Percentiles rank a stretch among this genome's conserved stretches.
phyloP scores from a whole-genome alignment of 169 alveolate species.

The Babesia caballi region DNA sequence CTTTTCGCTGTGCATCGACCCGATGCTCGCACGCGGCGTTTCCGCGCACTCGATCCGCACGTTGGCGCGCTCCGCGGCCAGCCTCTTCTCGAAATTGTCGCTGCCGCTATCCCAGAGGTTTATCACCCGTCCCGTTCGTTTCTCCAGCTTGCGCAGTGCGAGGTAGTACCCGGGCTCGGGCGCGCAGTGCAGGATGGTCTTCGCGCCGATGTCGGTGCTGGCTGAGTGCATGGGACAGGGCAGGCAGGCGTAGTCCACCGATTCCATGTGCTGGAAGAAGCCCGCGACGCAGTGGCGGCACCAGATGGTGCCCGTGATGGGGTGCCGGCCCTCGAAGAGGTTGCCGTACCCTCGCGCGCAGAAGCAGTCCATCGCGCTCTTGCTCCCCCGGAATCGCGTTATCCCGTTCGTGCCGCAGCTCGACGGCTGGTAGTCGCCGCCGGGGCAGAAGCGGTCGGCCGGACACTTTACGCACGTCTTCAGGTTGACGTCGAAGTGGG shows the following conservation, averaged over 20 bases:
- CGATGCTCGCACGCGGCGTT: neutral
- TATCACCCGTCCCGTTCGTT: neutral
- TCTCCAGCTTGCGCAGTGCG: neutral
- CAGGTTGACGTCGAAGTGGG: conserved; percentile 24
- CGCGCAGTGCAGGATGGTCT: conserved; percentile 61
- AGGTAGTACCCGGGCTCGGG: conserved; percentile 70
- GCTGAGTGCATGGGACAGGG: conserved; percentile 74
- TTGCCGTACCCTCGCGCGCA: conserved; percentile 73
- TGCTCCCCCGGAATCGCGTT: neutral
- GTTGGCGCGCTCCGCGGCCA: neutral
- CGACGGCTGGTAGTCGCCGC: conserved; percentile 40
- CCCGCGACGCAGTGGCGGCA: conserved; percentile 71
- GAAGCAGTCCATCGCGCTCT: conserved; percentile 60
- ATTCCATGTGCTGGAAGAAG: conserved; percentile 68
- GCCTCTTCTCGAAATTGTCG: conserved; percentile 5
- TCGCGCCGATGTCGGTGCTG: conserved; percentile 54
- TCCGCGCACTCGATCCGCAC: neutral
- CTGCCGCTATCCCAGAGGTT: neutral
- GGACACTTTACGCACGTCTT: conserved; percentile 54
- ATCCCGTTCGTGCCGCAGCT: conserved; percentile 52
- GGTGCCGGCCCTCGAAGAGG: conserved; percentile 40
- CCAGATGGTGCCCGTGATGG: conserved; percentile 37
- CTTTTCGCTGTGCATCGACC: neutral
- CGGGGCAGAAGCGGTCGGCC: conserved; percentile 51
- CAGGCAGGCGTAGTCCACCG: conserved; percentile 63